These are phyloP conservation scores for Camelina hispida DNA, from an alignment of 345 rosid species.

Conservation along the genomic window DNA sequence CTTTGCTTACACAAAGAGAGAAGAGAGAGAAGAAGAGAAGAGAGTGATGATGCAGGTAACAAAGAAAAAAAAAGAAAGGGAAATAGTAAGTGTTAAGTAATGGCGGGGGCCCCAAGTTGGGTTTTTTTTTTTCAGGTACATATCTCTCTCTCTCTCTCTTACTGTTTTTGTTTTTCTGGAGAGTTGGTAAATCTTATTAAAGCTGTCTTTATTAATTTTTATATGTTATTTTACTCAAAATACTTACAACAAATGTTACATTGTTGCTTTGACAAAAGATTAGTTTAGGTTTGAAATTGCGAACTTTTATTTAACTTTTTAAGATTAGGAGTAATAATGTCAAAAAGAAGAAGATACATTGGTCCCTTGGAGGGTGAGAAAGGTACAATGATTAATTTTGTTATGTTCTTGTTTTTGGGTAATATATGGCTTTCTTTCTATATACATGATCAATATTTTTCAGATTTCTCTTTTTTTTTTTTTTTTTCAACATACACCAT, in stretches of 20 bases:
- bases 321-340: background rate
- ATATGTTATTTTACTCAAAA: too few relatives aligned
- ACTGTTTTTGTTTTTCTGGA: slow-evolving; percentile 20
- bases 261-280: slow-evolving; percentile 16
- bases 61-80: background rate
- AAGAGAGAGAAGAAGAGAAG: slow-evolving; percentile 24
- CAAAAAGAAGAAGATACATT: slow-evolving; percentile 3
- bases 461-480: background rate
- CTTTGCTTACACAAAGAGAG: slow-evolving; percentile 38
- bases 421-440: slow-evolving; percentile 5
- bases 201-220: slow-evolving; percentile 21
- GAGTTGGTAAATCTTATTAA: slow-evolving; percentile 39
- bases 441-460: slow-evolving; percentile 4
- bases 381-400: slow-evolving; percentile 15
- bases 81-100: slow-evolving; percentile 40
- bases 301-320: background rate
- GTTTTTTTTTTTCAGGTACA: slow-evolving; percentile 35
- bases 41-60: background rate
- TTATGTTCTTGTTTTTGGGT: slow-evolving; percentile 17
- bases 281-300: slow-evolving; percentile 1
- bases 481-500: background rate
- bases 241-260: background rate
- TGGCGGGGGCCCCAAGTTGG: slow-evolving; percentile 44
- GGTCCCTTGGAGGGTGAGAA: slow-evolving; percentile 11
- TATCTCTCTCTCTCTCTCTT: slow-evolving; percentile 6